Percentiles rank a stretch among this genome's conserved stretches.
Conservation (phyloP, 192 early-diverging fungal genomes). For the Entomortierella lignicola region DNA sequence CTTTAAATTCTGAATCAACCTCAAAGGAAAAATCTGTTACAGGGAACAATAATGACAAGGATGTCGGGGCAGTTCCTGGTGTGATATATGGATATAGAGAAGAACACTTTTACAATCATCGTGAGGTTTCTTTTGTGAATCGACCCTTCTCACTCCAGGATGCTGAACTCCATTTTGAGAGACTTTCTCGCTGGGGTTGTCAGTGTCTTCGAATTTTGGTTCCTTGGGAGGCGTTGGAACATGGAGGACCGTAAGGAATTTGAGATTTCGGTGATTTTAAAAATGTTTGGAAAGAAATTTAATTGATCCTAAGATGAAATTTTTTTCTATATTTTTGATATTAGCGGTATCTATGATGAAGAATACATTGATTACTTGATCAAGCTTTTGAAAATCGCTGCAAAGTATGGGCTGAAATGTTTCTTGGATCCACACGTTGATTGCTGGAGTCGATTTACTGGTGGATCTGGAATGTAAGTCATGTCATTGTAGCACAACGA, state of each 20-base stretch:
- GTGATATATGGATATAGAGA: slow-evolving; percentile 49
- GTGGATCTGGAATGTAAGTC: slow-evolving; percentile 50
- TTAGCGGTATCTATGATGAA: slow-evolving; percentile 66
- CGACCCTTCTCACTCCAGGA: slow-evolving; percentile 76
- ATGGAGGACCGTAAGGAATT: slow-evolving; percentile 63
- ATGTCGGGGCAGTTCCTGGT: slow-evolving; percentile 24
- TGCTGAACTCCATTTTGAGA: slow-evolving; percentile 75
- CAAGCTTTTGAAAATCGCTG: slow-evolving; percentile 56
- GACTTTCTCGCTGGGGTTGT: slow-evolving; percentile 75
- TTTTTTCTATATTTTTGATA: not conserved
- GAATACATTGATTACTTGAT: slow-evolving; percentile 67
- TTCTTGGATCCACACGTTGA: slow-evolving; percentile 72
- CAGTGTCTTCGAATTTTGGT: slow-evolving; percentile 77
- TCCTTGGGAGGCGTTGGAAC: slow-evolving; percentile 82
- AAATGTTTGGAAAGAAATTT: no score
- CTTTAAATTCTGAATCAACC: not conserved
- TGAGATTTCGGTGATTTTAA: no score
- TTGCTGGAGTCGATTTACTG: slow-evolving; percentile 54
- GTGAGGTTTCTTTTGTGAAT: slow-evolving; percentile 76
- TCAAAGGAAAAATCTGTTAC: not conserved
- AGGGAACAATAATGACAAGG: not conserved
- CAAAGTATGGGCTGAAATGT: slow-evolving; percentile 56
- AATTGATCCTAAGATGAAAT: no score
- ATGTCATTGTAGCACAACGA: not conserved
- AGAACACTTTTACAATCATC: slow-evolving; percentile 62